Base-by-base conservation (phyloP, 1,284 basidiomycete species). In the Cutaneotrichosporon mucoides region DNA sequence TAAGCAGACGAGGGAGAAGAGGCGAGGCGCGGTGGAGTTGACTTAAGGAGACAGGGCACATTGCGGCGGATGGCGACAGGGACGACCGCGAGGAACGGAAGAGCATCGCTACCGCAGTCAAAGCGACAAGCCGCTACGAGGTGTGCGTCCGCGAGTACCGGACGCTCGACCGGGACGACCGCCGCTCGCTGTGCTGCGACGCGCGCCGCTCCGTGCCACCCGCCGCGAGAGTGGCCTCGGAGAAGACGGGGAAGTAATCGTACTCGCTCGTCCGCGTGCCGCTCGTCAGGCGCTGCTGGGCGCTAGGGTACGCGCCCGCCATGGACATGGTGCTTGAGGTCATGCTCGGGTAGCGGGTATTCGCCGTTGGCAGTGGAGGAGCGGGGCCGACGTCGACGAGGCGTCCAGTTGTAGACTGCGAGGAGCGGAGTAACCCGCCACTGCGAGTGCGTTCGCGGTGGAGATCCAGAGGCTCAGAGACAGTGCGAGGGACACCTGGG, bases 291-390 rank as follows among this genome's bases (percentile, higher is more conserved):
- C 13, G 11, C 52, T 42, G 42, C 41, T 50, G 11, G 43, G 51
- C 2, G 34, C 34, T 1, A 11, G 48, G 67, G 59, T 68, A 71
- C 0, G 69, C 66, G 6, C 69, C 69, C 1, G 64, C 50, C 72
- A 73, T 73, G 50, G 55, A 36, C 44, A 52, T 33, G 15, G 50
- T 12, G 41, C 41, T 34, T 4, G 12, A 55, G 33, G 5, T 16
- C 42, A 16, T 15, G 52, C 6, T 47, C 11, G 38, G 47, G 16
- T 34, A 16, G 15, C 15, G 46, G 5, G 52, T 13, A 16, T 5
- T 44, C 33, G 5, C 24, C 24, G 24, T 24, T 24, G 24, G 24
- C 24, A 24, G 46, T n/a, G 46, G 34, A 4, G 46, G 35, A 33
- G 38, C 15, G 35, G 10, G 45, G 36, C 11, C n/a, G 2, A 47